phyloP scores from a whole-genome alignment of 352 stramenopile genomes.

The Pythium periplocum region DNA sequence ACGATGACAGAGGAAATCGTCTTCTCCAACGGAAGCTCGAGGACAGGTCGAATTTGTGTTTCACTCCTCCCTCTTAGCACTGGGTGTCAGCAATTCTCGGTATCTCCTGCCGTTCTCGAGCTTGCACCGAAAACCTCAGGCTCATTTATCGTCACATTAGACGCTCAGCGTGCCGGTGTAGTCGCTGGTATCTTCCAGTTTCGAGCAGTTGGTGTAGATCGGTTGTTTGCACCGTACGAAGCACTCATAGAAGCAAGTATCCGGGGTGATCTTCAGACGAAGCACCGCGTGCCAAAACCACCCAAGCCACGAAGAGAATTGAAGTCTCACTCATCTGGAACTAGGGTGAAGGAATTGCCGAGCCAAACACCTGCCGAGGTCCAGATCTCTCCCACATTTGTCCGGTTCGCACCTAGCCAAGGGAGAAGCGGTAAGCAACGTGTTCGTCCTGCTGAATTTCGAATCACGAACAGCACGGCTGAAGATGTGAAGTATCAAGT shows the following conservation, averaged over 20 bases:
- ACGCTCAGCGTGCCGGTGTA: conserved; percentile 45
- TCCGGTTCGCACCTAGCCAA: conserved; percentile 27
- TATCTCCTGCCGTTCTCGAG: conserved; percentile 73
- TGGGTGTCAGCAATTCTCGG: conserved; percentile 79
- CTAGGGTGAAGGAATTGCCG: conserved; percentile 41
- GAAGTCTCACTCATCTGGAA: not conserved
- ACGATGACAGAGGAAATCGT: conserved; percentile 69
- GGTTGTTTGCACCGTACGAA: conserved; percentile 69
- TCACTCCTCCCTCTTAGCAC: conserved; percentile 77
- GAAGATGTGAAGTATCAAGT: conserved; percentile 46
- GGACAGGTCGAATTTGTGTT: conserved; percentile 61
- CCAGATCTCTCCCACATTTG: conserved; percentile 51
- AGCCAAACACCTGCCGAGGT: conserved; percentile 31
- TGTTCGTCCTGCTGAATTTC: conserved; percentile 12
- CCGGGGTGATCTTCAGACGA: conserved; percentile 26
- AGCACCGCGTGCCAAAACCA: conserved; percentile 1
- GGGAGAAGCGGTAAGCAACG: no score
- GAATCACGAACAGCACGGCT: conserved; percentile 54
- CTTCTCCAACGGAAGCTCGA: conserved; percentile 63
- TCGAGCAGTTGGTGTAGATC: conserved; percentile 56
- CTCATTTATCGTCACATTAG: conserved; percentile 68
- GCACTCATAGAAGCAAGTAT: conserved; percentile 82
- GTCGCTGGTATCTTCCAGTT: conserved; percentile 86
- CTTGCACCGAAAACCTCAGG: conserved; percentile 47
- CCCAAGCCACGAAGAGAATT: not conserved